These are phyloP conservation scores for Citrus mangshanensis DNA, from an alignment of 345 rosid species.

Conservation along the genomic window DNA sequence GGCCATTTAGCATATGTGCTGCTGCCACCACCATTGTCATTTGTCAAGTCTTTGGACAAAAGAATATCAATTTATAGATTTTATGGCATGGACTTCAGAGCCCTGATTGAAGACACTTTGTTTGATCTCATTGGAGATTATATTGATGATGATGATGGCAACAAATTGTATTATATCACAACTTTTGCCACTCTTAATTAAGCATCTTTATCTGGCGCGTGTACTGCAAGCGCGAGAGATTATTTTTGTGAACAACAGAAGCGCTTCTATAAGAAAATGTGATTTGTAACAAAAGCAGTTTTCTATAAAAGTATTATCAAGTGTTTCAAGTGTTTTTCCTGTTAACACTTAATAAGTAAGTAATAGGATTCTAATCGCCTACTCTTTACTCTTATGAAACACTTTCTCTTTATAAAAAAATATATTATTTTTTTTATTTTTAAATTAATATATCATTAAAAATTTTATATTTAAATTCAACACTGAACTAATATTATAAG, in stretches of 20 bases:
- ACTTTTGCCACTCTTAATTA: no score
- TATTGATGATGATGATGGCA: background rate
- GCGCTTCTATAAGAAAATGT: background rate
- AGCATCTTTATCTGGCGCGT: background rate
- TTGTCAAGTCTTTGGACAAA: slow-evolving; percentile 6
- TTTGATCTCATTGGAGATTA: slow-evolving; percentile 33
- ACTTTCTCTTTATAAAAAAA: no score
- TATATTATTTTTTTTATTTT: background rate
- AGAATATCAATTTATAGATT: background rate
- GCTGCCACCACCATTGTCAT: background rate
- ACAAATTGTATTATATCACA: no score
- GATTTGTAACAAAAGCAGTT: background rate
- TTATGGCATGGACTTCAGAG: slow-evolving; percentile 43
- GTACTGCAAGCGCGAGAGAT: background rate
- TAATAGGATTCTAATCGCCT: background rate
- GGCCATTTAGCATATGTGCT: slow-evolving; percentile 29
- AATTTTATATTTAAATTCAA: no score
- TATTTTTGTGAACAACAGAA: background rate
- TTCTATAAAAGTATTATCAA: background rate
- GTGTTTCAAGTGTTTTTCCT: background rate
- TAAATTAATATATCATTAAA: background rate
- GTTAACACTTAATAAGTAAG: background rate
- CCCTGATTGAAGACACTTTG: slow-evolving; percentile 10
- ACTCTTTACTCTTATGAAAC: background rate
- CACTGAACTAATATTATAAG: no score